Evolutionary conservation across 495 filamentous ascomycete genomes (phyloP), one percentile per base, ranked within the genome.

Genomic region (Penicillium fimorum): DNA sequence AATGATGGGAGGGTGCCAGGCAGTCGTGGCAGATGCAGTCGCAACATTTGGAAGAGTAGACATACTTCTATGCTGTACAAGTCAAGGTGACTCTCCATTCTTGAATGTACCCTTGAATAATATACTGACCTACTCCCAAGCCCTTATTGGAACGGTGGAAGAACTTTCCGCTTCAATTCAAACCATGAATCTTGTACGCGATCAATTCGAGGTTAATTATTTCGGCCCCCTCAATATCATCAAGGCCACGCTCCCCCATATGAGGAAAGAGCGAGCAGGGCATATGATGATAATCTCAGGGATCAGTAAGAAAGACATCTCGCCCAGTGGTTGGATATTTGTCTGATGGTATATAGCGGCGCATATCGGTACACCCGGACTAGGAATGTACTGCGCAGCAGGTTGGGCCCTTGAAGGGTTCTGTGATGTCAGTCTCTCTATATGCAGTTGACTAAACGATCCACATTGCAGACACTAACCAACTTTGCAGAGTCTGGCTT

Each of bases 331-430:
- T 57, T 25, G 50, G 15, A 24, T 12, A 49, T 56, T 11, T 22
- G 55, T 54, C 48, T 71, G 53, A 75, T 56, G 20, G 51, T 7
- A 22, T 47, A 25, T 45, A 84, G 80, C 90, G 30, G 91, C 90
- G 6, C 91, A 96, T 71, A 87, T 98, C 60, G 94, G 92, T 27
- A 96, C 93, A 3, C 94, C 94, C 0, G 90, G 91, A 13, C 82
- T 97, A 69, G 83, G 89, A 42, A 88, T 94, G 79, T 95, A 94
- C 69, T 91, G 90, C 62, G 92, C 94, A 43, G 86, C 90, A 24
- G 91, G 90, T 40, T 96, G 95, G 91, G 94, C 93, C 8, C 82
- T 97, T 6, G 94, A 98, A 72, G 94, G 94, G n/a, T 96, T 94
- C 70, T 96, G 91, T 73, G 93, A 96, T 71, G 82, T 84, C 59